These are phyloP conservation scores for Chlorella sorokiniana DNA, from an alignment of 139 green algal genomes.

Conservation along the genomic window DNA sequence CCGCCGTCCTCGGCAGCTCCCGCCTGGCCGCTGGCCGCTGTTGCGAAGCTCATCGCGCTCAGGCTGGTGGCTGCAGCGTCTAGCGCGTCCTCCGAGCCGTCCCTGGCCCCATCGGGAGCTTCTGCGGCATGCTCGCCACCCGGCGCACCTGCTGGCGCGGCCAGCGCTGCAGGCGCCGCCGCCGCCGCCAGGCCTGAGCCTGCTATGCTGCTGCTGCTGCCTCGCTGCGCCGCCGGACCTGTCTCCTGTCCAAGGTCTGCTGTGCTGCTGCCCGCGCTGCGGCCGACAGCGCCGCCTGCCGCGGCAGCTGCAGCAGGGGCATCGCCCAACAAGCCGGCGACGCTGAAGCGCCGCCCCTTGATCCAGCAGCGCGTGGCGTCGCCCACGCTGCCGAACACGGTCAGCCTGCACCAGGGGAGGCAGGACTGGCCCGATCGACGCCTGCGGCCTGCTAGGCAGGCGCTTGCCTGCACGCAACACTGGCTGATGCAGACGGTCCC, in stretches of 20 bases:
- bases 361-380: constrained; percentile 66
- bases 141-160: neutral
- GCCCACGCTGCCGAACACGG: constrained; percentile 49
- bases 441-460: too few species aligned
- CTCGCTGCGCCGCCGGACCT: neutral
- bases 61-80: too few species aligned
- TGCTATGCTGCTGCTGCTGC: neutral
- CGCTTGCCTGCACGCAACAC: too few species aligned
- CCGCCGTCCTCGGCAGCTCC: neutral
- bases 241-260: neutral
- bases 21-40: neutral
- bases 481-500: too few species aligned
- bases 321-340: constrained; percentile 60
- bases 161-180: too few species aligned
- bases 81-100: too few species aligned
- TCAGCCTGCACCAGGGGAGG: neutral
- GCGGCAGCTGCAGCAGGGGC: neutral
- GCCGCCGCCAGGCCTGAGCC: too few species aligned
- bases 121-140: neutral
- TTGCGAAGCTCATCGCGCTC: too few species aligned
- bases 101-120: too few species aligned
- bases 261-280: neutral
- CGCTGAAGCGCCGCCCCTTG: constrained; percentile 64
- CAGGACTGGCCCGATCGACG: too few species aligned
- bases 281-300: neutral